Evolutionary conservation across 2,329 filamentous ascomycete genomes (phyloP), one percentile per base, ranked within the genome.

Genomic region (Xylariaceae sp.): DNA sequence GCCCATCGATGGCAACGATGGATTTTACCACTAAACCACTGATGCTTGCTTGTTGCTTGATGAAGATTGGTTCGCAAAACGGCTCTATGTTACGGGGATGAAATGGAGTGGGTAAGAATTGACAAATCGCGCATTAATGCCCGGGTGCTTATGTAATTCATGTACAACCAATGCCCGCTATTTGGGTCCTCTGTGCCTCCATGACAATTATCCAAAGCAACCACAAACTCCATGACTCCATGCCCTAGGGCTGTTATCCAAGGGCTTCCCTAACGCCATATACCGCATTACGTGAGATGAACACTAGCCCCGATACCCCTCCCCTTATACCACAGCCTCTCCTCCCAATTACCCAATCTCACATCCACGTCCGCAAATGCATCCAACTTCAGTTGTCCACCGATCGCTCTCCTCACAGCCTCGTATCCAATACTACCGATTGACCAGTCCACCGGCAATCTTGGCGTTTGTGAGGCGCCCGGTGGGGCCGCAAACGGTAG

Each of bases 361-460:
- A 97, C 74, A 1, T 83, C 84, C 1, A 96, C 87, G 39, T 83
- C 75, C 1, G 91, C 94, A 59, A 77, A 75, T 1, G 90, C 89
- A 68, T 90, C 87, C 52, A 97, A 69, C 68, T 87, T 87, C 58
- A 97, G 68, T 19, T 75, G 77, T 0, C 92, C 91, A 1, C 92
- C 92, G 1, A 97, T 68, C 11, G 92, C 92, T 58, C 85, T 83
- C 59, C 76, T 81, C 12, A 97, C 75, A 45, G 88, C 89, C 38
- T 90, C 89, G 59, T 92, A 95, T 2, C 92, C 94, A 11, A 95
- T 82, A 12, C 83, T 84, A 12, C 82, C 84, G 15, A 90, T 65
- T 32, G 82, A 84, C 86, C 91, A 92, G 38, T 86, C 77, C 1
- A 97, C 92, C 0, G 92, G 91, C 39, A 99, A 66, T 49, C 79